Conservation (phyloP, 148 eudicot genomes). For the Silene latifolia region DNA sequence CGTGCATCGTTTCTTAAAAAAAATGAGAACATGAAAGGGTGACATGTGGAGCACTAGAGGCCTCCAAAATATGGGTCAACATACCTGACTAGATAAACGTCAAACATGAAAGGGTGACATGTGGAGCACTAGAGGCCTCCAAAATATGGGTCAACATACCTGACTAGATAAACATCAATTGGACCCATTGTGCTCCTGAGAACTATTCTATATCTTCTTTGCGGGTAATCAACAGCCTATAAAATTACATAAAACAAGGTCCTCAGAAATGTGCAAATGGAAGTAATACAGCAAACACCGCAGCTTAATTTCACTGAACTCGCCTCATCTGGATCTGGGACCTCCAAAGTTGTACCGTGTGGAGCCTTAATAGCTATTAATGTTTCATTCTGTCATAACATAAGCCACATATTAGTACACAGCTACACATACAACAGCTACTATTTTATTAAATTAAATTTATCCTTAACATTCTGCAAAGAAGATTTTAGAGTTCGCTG, state of each 20-base stretch:
- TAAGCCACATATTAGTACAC: conserved; percentile 17
- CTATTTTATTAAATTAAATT: background rate
- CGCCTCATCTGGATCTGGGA: conserved; percentile 93
- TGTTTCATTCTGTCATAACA: conserved; percentile 36
- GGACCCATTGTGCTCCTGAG: conserved; percentile 99
- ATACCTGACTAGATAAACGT: conserved; percentile 97
- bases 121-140: background rate
- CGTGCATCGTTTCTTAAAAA: background rate
- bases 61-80: conserved; percentile 1
- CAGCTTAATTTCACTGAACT: conserved; percentile 9
- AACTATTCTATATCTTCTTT: conserved; percentile 89
- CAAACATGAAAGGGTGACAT: conserved; percentile 26
- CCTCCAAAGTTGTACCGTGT: conserved; percentile 98
- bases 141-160: conserved; percentile 40
- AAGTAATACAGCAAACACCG: background rate
- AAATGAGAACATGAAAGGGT: background rate
- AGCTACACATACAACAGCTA: conserved; percentile 3
- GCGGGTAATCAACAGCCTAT: conserved; percentile 88
- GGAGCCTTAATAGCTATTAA: conserved; percentile 97
- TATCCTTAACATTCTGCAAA: background rate
- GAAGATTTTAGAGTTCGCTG: background rate
- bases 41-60: background rate
- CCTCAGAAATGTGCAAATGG: conserved; percentile 3
- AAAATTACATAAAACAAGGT: background rate
- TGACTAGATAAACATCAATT: conserved; percentile 93